These are phyloP conservation scores for Psilocybe mexicana DNA, from an alignment of 1,284 basidiomycete species.

Conservation along the genomic window DNA sequence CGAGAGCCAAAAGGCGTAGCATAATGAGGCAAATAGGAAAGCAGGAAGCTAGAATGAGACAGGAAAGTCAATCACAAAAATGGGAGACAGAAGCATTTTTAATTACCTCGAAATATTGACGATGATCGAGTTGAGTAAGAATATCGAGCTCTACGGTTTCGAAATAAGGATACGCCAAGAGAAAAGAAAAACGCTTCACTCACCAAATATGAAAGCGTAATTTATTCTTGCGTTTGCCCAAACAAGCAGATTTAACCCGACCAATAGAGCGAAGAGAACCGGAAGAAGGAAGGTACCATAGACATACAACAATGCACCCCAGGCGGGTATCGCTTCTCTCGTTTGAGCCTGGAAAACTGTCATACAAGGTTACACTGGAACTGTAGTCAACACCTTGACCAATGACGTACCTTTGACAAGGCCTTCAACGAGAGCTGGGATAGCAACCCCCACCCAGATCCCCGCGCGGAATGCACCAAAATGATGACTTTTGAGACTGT, in stretches of 20 bases:
- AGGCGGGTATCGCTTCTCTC: constrained; percentile 62
- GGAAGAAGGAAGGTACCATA: constrained; percentile 81
- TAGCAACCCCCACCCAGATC: constrained; percentile 71
- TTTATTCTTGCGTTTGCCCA: constrained; percentile 84
- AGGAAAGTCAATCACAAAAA: background rate
- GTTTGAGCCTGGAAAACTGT: constrained; percentile 64
- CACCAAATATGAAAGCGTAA: constrained; percentile 90
- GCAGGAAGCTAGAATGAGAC: constrained; percentile 68
- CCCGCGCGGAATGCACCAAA: constrained; percentile 78
- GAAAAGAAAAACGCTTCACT: constrained; percentile 7
- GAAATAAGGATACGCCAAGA: background rate
- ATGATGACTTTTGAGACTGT: constrained; percentile 67
- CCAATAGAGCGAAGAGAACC: constrained; percentile 73
- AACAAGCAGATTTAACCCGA: constrained; percentile 80
- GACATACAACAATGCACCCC: constrained; percentile 77
- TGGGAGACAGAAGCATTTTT: background rate
- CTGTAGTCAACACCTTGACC: too few relatives aligned
- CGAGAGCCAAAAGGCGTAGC: constrained; percentile 84
- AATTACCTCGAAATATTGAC: constrained; percentile 79
- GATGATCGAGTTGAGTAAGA: constrained; percentile 74
- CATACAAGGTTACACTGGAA: background rate
- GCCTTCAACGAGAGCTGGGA: constrained; percentile 77
- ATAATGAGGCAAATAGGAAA: constrained; percentile 75
- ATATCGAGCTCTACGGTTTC: constrained; percentile 67
- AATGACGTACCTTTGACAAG: constrained; percentile 61